Conservation (phyloP, 2,329 filamentous ascomycete species). For the Chalaropsis ovoidea region DNA sequence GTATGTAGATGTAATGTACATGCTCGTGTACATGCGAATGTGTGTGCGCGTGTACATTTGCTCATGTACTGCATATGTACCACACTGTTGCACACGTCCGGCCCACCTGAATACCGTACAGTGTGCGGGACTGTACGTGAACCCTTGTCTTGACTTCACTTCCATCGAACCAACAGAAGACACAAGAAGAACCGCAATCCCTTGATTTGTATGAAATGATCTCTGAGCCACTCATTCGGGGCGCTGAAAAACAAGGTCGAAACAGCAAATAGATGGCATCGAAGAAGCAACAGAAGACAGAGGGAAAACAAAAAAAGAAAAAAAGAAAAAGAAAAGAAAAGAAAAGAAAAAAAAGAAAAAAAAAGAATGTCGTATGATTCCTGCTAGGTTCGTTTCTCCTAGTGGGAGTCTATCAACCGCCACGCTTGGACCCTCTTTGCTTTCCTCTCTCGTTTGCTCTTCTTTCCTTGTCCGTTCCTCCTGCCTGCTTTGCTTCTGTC, state of each 20-base stretch:
- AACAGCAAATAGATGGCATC: too few species aligned
- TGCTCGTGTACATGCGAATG: too few species aligned
- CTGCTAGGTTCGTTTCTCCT: slow-evolving; percentile 5
- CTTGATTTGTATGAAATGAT: neutral
- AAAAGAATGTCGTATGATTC: slow-evolving; percentile 3
- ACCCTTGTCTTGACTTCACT: neutral
- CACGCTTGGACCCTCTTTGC: slow-evolving; percentile 11
- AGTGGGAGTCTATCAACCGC: slow-evolving; percentile 3
- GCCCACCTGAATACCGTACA: neutral
- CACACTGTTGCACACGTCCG: neutral
- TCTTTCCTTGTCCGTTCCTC: neutral
- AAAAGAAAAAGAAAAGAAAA: neutral
- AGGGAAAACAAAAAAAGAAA: neutral
- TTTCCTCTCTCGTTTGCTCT: too few species aligned
- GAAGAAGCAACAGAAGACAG: neutral
- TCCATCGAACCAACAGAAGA: neutral
- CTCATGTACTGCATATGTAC: neutral
- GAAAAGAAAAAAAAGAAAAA: neutral
- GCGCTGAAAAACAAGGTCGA: too few species aligned
- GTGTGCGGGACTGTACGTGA: neutral
- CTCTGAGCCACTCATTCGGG: too few species aligned
- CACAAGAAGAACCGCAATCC: neutral
- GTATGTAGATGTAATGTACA: too few species aligned
- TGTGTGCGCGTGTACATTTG: too few species aligned
- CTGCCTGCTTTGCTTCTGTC: neutral